A percentile compares a stretch with the other conserved stretches of the same genome.
Conservation (phyloP, 2,329 filamentous ascomycete species). For the Pseudopithomyces maydicus region DNA sequence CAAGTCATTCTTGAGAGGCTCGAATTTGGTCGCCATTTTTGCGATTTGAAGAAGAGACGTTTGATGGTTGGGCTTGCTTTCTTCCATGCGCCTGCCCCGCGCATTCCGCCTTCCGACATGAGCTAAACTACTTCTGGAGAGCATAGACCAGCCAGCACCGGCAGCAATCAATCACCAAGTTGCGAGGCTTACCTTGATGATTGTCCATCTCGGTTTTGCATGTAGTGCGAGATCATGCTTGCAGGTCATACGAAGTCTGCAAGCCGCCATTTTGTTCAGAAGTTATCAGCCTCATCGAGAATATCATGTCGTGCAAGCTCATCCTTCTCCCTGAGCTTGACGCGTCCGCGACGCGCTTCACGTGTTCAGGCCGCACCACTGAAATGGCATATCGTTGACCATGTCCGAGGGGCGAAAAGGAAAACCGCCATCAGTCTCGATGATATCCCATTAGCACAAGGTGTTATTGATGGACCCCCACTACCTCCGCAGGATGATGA, state of each 20-base stretch:
- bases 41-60: conserved; percentile 8
- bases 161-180: neutral
- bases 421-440: conserved; percentile 40
- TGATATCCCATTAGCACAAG: conserved; percentile 65
- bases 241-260: conserved; percentile 10
- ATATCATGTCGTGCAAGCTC: neutral
- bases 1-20: conserved; percentile 89
- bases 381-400: conserved; percentile 20
- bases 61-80: neutral
- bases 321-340: conserved; percentile 16
- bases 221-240: conserved; percentile 24
- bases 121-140: conserved; percentile 26
- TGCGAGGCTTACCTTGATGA: neutral
- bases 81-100: conserved; percentile 28
- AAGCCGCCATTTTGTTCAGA: conserved; percentile 9
- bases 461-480: conserved; percentile 53
- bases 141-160: conserved; percentile 9
- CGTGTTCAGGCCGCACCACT: conserved; percentile 23
- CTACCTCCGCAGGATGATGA: conserved; percentile 51
- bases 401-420: conserved; percentile 48
- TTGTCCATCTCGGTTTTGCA: neutral
- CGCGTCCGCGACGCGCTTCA: conserved; percentile 36
- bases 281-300: neutral
- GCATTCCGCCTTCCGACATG: conserved; percentile 18
- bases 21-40: conserved; percentile 73